These are phyloP conservation scores for Malus fusca DNA, from an alignment of 306 rosid genomes.

Conservation along the genomic window DNA sequence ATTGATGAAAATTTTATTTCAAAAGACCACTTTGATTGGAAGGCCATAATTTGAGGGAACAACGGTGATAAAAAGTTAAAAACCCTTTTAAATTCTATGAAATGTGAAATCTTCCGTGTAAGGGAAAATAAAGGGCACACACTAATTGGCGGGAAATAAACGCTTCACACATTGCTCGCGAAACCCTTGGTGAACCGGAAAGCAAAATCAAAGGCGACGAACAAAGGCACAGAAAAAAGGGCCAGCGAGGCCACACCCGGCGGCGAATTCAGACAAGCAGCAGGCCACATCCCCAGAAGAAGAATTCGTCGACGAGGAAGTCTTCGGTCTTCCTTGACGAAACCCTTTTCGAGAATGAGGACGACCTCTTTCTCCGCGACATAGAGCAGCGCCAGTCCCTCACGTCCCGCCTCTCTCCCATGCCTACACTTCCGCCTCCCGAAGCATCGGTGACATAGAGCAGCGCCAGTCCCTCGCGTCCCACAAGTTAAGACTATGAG, in stretches of 20 bases:
- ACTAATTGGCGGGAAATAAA: no score
- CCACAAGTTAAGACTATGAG: no score
- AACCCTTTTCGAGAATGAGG: slow-evolving; percentile 68
- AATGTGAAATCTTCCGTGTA: no score
- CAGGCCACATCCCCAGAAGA: slow-evolving; percentile 59
- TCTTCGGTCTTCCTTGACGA: slow-evolving; percentile 53
- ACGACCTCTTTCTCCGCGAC: slow-evolving; percentile 76
- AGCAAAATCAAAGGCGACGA: slow-evolving; percentile 22
- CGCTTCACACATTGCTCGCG: no score
- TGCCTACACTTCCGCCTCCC: slow-evolving; percentile 46
- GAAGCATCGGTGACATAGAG: slow-evolving; percentile 17
- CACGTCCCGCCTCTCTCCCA: slow-evolving; percentile 54
- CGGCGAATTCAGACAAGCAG: slow-evolving; percentile 36
- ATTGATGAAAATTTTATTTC: no score
- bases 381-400: slow-evolving; percentile 67
- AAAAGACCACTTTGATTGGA: no score
- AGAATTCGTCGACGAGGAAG: slow-evolving; percentile 77
- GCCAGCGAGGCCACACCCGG: slow-evolving; percentile 36
- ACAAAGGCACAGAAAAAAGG: slow-evolving; percentile 46
- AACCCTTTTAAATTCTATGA: no score
- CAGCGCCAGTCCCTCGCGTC: no score
- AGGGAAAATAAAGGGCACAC: no score
- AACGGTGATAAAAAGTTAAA: no score
- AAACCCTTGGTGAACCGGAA: neutral
- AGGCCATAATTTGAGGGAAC: no score